Percentiles rank a stretch among this genome's conserved stretches.
phyloP scores from a whole-genome alignment of 2,329 filamentous ascomycete species.

The Cladosporium cucumerinum region DNA sequence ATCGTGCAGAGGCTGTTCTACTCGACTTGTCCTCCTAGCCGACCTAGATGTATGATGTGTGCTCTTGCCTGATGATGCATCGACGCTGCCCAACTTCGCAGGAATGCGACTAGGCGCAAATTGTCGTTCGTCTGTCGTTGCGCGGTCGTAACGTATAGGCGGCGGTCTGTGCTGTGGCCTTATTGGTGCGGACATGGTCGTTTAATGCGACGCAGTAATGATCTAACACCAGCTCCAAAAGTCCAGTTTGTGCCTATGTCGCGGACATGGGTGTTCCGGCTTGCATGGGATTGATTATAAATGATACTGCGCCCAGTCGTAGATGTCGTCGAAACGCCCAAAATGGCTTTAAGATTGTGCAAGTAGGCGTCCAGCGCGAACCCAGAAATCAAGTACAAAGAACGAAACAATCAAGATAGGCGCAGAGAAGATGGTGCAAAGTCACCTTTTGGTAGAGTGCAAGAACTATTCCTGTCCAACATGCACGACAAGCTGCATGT shows the following conservation, averaged over 20 bases:
- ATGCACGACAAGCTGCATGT: conserved; percentile 13
- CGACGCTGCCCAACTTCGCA: conserved; percentile 17
- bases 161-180: conserved; percentile 18
- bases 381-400: not conserved
- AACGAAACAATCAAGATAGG: not conserved
- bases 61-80: conserved; percentile 19
- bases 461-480: conserved; percentile 10
- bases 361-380: conserved; percentile 27
- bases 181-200: conserved; percentile 22
- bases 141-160: conserved; percentile 5
- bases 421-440: conserved; percentile 2
- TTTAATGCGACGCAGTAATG: not conserved
- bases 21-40: conserved; percentile 27
- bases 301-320: not conserved
- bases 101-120: conserved; percentile 24
- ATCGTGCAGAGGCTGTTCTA: conserved; percentile 17
- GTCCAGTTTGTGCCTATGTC: not conserved
- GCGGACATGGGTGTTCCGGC: not conserved
- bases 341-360: not conserved
- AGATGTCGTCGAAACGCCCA: not conserved
- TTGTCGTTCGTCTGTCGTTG: conserved; percentile 4
- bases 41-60: conserved; percentile 27
- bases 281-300: not conserved
- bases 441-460: conserved; percentile 7
- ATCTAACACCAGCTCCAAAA: not conserved